phyloP scores from a whole-genome alignment of 495 filamentous ascomycete genomes.

The Annulohypoxylon moriforme region DNA sequence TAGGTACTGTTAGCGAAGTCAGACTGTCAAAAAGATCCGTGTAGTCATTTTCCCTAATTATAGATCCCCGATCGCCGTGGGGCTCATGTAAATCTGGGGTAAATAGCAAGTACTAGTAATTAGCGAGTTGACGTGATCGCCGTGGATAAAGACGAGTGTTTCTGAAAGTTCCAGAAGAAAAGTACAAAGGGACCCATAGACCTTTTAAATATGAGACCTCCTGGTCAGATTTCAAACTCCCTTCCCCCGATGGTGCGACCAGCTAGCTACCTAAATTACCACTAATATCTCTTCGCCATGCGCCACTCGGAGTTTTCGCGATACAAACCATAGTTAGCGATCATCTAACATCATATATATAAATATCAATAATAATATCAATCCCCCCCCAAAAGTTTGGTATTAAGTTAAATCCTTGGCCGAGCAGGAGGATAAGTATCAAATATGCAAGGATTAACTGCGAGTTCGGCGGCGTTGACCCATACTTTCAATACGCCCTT shows the following conservation, averaged over 20 bases:
- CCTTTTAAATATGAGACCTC: too few relatives aligned
- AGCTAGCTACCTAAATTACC: too few relatives aligned
- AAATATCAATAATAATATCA: too few relatives aligned
- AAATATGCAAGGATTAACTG: background rate
- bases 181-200: background rate
- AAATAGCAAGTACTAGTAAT: too few relatives aligned
- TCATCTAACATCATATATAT: background rate
- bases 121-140: constrained; percentile 2
- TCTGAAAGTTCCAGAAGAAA: background rate
- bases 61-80: background rate
- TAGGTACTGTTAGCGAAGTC: too few relatives aligned
- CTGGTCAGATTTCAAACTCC: background rate
- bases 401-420: too few relatives aligned
- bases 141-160: background rate
- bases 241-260: background rate
- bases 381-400: too few relatives aligned
- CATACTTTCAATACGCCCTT: background rate
- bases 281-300: too few relatives aligned
- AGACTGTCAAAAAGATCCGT: background rate
- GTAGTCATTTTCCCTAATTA: background rate
- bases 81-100: background rate
- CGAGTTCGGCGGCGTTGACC: background rate
- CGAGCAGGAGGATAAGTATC: background rate
- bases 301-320: background rate
- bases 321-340: background rate